Conservation (phyloP, 306 rosid genomes). For the Vigna nakashimae region DNA sequence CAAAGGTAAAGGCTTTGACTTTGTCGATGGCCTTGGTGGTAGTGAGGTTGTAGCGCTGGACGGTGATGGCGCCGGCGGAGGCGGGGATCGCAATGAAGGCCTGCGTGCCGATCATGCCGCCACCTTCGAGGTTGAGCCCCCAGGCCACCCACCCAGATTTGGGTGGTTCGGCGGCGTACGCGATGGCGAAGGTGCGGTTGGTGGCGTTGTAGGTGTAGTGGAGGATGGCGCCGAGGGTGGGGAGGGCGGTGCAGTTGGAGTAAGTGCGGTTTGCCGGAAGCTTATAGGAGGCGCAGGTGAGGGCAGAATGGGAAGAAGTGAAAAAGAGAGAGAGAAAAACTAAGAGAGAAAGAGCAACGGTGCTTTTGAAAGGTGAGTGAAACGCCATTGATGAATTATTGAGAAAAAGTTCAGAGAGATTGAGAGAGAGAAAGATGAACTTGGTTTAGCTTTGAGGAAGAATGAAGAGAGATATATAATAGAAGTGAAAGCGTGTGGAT, state of each 20-base stretch:
- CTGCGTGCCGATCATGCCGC: constrained; percentile 66
- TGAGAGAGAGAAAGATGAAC: too few species aligned
- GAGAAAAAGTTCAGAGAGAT: background rate
- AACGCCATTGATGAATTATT: constrained; percentile 43
- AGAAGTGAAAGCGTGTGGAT: constrained; percentile 8
- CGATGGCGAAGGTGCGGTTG: constrained; percentile 69
- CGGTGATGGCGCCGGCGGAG: background rate
- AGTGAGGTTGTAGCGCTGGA: constrained; percentile 52
- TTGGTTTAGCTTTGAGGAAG: background rate
- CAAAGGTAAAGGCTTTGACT: constrained; percentile 45
- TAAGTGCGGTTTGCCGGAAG: constrained; percentile 47
- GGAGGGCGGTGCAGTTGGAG: constrained; percentile 66
- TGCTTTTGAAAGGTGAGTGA: background rate
- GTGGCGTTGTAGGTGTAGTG: constrained; percentile 65
- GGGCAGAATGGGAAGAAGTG: constrained; percentile 54
- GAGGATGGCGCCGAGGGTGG: constrained; percentile 54
- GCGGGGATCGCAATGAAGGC: constrained; percentile 58
- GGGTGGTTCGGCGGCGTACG: constrained; percentile 54
- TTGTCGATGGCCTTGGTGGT: background rate
- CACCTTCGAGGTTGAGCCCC: constrained; percentile 68
- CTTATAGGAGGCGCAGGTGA: constrained; percentile 54
- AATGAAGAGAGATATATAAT: constrained; percentile 14
- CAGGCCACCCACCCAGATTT: constrained; percentile 71
- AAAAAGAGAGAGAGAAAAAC: constrained; percentile 34
- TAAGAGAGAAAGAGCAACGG: background rate